Evolutionary conservation across 2,329 filamentous ascomycete genomes (phyloP).

Genomic region (Botrytis paeoniae): DNA sequence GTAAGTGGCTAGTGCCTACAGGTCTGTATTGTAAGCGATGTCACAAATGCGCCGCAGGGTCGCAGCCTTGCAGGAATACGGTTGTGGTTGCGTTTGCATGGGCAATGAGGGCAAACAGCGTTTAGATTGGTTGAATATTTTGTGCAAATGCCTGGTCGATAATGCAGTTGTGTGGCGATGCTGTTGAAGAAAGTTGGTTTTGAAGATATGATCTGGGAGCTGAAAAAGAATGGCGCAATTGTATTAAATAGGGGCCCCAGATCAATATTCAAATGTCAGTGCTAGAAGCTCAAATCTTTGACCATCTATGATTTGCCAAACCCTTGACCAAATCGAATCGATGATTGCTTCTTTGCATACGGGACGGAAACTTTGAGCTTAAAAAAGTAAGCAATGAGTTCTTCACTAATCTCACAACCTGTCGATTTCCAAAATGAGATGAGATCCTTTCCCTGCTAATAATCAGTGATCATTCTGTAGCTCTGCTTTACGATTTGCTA

Average conservation of each 20-base stretch:
- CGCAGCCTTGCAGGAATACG: conserved; percentile 17
- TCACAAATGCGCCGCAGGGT: conserved; percentile 1
- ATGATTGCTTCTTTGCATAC: background rate
- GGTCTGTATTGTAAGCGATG: background rate
- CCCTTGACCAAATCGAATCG: background rate
- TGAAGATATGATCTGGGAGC: background rate
- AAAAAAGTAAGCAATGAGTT: background rate
- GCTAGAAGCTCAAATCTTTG: background rate
- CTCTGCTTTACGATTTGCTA: conserved; percentile 2
- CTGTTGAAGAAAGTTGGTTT: conserved; percentile 3
- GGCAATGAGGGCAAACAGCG: background rate
- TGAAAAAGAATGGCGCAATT: conserved; percentile 1
- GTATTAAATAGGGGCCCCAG: background rate
- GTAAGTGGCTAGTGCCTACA: background rate
- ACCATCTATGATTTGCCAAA: conserved; percentile 1
- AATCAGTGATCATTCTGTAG: background rate
- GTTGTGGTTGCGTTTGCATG: conserved; percentile 16
- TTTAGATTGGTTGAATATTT: background rate
- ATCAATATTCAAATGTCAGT: background rate
- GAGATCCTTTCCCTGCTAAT: background rate
- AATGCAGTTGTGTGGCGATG: background rate
- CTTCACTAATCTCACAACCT: background rate
- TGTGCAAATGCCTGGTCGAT: background rate
- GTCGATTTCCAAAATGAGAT: background rate
- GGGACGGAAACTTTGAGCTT: background rate